These are phyloP conservation scores for Heterobasidion irregulare DNA, from an alignment of 1,284 basidiomycete genomes.

Conservation along the genomic window DNA sequence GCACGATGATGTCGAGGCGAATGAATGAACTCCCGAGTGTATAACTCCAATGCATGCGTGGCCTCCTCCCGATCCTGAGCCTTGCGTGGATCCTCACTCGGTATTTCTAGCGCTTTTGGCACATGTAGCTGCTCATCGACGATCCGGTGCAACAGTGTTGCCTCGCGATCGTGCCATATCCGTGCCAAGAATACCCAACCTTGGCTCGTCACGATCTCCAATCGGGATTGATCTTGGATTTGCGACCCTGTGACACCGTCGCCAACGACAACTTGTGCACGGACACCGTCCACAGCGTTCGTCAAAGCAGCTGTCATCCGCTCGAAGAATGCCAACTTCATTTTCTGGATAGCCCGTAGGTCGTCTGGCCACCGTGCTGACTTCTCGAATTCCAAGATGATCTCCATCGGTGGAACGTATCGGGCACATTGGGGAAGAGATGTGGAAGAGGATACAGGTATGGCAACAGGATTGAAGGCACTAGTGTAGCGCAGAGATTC, in stretches of 20 bases:
- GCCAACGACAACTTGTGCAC: conserved; percentile 51
- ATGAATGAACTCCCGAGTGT: conserved; percentile 68
- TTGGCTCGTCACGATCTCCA: conserved; percentile 76
- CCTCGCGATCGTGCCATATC: conserved; percentile 88
- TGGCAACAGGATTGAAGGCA: conserved; percentile 66
- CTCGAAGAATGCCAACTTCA: conserved; percentile 92
- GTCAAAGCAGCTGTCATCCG: conserved; percentile 61
- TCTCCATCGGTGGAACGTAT: conserved; percentile 62
- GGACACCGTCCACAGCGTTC: conserved; percentile 39
- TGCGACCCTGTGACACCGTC: conserved; percentile 48
- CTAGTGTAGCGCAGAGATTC: conserved; percentile 79
- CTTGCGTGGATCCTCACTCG: conserved; percentile 17
- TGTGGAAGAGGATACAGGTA: conserved; percentile 34
- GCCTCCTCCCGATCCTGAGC: conserved; percentile 48
- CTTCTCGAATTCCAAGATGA: conserved; percentile 83
- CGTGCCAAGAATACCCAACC: conserved; percentile 85
- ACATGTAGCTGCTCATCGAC: conserved; percentile 32
- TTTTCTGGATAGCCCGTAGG: conserved; percentile 85
- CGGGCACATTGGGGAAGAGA: conserved; percentile 48
- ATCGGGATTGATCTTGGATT: conserved; percentile 61
- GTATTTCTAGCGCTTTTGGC: conserved; percentile 28
- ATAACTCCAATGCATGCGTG: conserved; percentile 55
- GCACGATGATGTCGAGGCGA: conserved; percentile 82
- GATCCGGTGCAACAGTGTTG: conserved; percentile 69
- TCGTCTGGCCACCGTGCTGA: conserved; percentile 96